Evolutionary conservation across 148 eudicot species (phyloP), one percentile per base, ranked within the genome.

Genomic region (Pouteria glomerata): DNA sequence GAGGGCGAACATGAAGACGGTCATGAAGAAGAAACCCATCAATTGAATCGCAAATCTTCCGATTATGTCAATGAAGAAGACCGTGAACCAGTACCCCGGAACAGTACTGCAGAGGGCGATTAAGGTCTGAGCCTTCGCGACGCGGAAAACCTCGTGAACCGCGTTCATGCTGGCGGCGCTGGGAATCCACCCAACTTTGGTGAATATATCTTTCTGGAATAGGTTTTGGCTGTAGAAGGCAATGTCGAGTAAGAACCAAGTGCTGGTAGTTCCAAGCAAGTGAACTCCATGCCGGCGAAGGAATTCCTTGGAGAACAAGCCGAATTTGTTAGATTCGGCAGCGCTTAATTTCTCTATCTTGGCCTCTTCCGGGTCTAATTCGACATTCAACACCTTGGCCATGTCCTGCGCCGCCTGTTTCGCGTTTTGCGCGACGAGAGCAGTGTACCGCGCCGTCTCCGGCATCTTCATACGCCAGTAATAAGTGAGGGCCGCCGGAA

Each of bases 401-500:
- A 92, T 92, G 63, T 92, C 97, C 0, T 79, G 19, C 18, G 96
- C 88, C 0, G 97, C 96, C 48, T 86, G 82, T 50, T 82, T 83
- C 3, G 91, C 86, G 21, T 88, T 84, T 44, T 80, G 77, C 0
- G 86, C 89, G 3, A 85, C 87, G 1, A 88, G 66, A 5, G 92
- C 89, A 0, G 93, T 90, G 73, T 88, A 88, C 16, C 92, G 83
- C 15, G 92, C 89, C 1, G 92, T 85, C 53, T 88, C 89, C 2
- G 92, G 92, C 92, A 88, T 88, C 78, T 88, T 86, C 96, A 85
- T 86, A 18, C 96, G 91, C 96, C 96, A 93, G 48, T 93, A 90
- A 74, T 82, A 88, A 2, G 92, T 88, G 75, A 88, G 8, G 0
- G 64, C 8, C 4, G 89, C 92, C 0, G 92, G 92, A 15, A 86